phyloP scores from a whole-genome alignment of 2,329 filamentous ascomycete species.

The Remersonia thermophila region DNA sequence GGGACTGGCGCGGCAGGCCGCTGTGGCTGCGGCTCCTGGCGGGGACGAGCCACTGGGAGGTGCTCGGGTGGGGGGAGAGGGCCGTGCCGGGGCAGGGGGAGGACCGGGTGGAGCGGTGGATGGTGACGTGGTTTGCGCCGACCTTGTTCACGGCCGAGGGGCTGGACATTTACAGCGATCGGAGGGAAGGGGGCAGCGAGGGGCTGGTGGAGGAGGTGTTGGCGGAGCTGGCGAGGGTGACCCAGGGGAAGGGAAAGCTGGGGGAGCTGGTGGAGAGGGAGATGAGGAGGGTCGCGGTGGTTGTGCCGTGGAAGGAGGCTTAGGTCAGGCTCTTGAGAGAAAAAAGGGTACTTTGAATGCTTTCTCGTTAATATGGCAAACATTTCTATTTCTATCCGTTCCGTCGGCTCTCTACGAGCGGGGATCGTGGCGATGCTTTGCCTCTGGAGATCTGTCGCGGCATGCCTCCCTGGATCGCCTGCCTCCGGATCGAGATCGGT shows the following conservation, averaged over 20 bases:
- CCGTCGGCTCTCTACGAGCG: too few relatives aligned
- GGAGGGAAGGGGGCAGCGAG: constrained; percentile 45
- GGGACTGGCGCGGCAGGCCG: constrained; percentile 71
- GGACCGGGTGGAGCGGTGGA: constrained; percentile 46
- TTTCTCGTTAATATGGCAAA: too few relatives aligned
- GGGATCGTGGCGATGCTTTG: too few relatives aligned
- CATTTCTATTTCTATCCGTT: too few relatives aligned
- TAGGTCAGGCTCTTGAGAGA: too few relatives aligned
- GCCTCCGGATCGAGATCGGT: constrained; percentile 1
- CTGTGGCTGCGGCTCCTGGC: constrained; percentile 51
- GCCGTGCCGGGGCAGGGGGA: constrained; percentile 23
- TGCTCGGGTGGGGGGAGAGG: constrained; percentile 60
- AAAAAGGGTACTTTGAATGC: not conserved
- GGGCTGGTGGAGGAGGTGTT: constrained; percentile 45
- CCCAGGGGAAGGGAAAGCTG: constrained; percentile 34
- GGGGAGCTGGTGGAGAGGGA: constrained; percentile 35
- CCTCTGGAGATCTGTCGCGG: too few relatives aligned
- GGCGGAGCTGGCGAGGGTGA: constrained; percentile 38
- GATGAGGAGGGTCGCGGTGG: constrained; percentile 40
- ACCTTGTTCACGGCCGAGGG: constrained; percentile 76
- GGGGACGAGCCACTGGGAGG: constrained; percentile 60
- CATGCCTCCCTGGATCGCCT: too few relatives aligned
- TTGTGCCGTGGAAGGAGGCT: constrained; percentile 35
- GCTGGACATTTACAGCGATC: constrained; percentile 63
- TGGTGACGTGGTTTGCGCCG: constrained; percentile 73